phyloP scores from a whole-genome alignment of 495 filamentous ascomycete species.

The Neurospora sp. region DNA sequence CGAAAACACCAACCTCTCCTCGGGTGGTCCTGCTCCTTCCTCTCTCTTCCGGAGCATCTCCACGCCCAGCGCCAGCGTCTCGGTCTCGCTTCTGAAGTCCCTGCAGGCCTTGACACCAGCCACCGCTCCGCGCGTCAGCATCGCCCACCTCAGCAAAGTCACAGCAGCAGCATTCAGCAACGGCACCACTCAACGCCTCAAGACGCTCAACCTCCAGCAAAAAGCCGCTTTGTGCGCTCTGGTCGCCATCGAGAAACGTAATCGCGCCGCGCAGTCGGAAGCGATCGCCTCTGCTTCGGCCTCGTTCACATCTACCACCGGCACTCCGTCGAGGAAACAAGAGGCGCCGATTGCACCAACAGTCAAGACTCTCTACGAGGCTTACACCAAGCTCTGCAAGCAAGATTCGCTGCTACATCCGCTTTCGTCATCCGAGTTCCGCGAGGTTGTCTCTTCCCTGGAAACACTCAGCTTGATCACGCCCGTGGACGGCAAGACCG shows the following conservation, averaged over 20 bases:
- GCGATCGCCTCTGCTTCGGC: conserved; percentile 47
- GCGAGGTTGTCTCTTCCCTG: conserved; percentile 81
- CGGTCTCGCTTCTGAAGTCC: conserved; percentile 30
- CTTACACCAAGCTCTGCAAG: conserved; percentile 71
- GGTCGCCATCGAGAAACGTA: conserved; percentile 65
- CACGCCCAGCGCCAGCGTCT: conserved; percentile 5
- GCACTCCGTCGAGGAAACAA: conserved; percentile 17
- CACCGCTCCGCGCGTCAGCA: conserved; percentile 81
- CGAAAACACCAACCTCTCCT: conserved; percentile 34
- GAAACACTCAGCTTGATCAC: conserved; percentile 75
- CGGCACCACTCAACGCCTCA: conserved; percentile 69
- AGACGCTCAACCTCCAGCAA: conserved; percentile 86
- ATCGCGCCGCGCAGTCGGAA: conserved; percentile 27
- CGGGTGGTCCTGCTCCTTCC: conserved; percentile 32
- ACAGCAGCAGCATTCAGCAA: conserved; percentile 80
- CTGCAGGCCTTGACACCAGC: conserved; percentile 51
- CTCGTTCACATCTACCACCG: conserved; percentile 8
- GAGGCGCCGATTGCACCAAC: conserved; percentile 66
- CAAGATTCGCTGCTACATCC: conserved; percentile 77
- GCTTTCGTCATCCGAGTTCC: conserved; percentile 79
- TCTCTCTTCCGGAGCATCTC: background rate
- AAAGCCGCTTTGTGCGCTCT: conserved; percentile 89
- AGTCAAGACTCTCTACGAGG: conserved; percentile 65
- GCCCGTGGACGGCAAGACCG: conserved; percentile 63
- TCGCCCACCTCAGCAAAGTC: conserved; percentile 82